Percentiles rank a stretch among this genome's conserved stretches.
phyloP scores from a whole-genome alignment of 306 rosid genomes.

The Ormosia semicastrata region DNA sequence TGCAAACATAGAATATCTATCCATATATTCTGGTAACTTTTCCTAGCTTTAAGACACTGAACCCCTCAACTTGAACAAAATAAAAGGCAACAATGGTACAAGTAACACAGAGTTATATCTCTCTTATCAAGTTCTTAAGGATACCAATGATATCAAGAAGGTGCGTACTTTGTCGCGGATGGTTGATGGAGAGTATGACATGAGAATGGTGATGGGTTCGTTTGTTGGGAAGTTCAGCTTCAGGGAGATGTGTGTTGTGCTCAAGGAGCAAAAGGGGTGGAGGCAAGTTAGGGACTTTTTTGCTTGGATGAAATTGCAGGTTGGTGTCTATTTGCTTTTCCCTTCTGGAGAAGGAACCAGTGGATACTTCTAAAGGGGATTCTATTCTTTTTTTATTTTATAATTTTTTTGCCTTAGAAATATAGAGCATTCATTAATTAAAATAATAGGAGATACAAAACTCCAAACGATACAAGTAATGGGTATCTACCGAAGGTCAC shows the following conservation, averaged over 20 bases:
- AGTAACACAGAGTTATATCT: neutral
- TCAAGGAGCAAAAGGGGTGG: constrained; percentile 95
- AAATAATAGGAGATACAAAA: too few relatives aligned
- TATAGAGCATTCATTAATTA: too few relatives aligned
- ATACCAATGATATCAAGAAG: constrained; percentile 50
- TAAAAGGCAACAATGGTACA: neutral
- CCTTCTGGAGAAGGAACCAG: too few relatives aligned
- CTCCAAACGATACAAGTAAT: too few relatives aligned
- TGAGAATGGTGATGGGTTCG: constrained; percentile 74
- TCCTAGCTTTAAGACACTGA: neutral
- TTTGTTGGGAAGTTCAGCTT: constrained; percentile 78
- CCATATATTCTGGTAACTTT: neutral
- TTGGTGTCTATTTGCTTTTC: neutral
- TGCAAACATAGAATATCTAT: neutral
- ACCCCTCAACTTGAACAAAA: neutral
- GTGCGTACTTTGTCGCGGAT: constrained; percentile 65
- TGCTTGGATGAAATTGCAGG: constrained; percentile 98
- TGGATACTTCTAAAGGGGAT: too few relatives aligned
- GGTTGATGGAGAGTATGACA: constrained; percentile 54
- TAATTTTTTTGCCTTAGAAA: too few relatives aligned
- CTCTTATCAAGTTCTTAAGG: neutral
- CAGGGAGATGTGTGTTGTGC: constrained; percentile 84
- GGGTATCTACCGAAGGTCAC: too few relatives aligned
- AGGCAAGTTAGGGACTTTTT: constrained; percentile 84
- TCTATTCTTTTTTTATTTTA: neutral